Evolutionary conservation across 306 rosid genomes (phyloP).

Genomic region (Cucurbita pepo): DNA sequence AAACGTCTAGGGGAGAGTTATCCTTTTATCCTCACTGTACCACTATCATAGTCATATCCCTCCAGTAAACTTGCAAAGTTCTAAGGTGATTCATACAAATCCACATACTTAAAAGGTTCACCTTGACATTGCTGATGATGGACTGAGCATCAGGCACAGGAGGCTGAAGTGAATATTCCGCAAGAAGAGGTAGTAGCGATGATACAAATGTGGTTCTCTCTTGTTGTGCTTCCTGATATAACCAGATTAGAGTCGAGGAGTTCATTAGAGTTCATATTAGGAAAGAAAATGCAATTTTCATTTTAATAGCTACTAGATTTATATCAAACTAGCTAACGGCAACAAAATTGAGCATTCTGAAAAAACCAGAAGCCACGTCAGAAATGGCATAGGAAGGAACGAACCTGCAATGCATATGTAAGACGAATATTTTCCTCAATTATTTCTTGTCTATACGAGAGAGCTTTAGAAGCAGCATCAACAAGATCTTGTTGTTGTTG

Average conservation of each 20-base stretch:
- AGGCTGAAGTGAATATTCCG: slow-evolving; percentile 88
- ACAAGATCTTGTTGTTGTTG: slow-evolving; percentile 45
- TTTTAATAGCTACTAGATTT: not conserved
- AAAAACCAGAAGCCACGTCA: not conserved
- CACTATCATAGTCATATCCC: not conserved
- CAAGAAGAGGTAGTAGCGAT: slow-evolving; percentile 80
- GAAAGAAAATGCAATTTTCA: not conserved
- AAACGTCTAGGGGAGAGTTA: too few relatives aligned
- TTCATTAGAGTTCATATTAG: not conserved
- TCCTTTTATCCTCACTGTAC: not conserved
- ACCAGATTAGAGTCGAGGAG: not conserved
- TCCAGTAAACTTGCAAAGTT: not conserved
- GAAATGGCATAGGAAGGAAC: not conserved
- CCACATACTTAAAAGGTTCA: slow-evolving; percentile 15
- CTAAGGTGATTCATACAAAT: not conserved
- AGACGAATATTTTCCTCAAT: slow-evolving; percentile 93
- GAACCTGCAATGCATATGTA: slow-evolving; percentile 17
- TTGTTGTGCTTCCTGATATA: slow-evolving; percentile 65
- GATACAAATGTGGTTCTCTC: slow-evolving; percentile 83
- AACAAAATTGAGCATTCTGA: not conserved
- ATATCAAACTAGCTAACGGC: not conserved
- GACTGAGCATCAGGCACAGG: slow-evolving; percentile 79
- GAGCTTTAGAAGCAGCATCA: slow-evolving; percentile 35
- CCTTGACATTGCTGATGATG: slow-evolving; percentile 86
- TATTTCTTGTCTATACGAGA: slow-evolving; percentile 63